phyloP scores from a whole-genome alignment of 176 grass and related monocot genomes.

The Bromus sterilis region DNA sequence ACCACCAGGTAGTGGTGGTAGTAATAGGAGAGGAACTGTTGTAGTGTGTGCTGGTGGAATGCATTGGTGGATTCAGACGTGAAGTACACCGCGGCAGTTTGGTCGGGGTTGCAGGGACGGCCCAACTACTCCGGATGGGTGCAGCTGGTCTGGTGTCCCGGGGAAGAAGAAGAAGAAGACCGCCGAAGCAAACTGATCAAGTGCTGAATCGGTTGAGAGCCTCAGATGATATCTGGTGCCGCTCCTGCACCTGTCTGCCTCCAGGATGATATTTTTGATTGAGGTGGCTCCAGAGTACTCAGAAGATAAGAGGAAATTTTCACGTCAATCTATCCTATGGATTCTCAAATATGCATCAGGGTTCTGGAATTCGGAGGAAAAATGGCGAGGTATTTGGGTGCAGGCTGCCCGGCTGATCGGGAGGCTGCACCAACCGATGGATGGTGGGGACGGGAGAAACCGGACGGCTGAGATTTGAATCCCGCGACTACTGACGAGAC shows the following conservation, averaged over 20 bases:
- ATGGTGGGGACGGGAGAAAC: neutral
- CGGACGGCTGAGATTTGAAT: constrained; percentile 3
- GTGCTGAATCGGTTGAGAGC: constrained; percentile 31
- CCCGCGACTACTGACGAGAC: neutral
- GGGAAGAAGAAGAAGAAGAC: neutral
- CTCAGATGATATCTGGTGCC: neutral
- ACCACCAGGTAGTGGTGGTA: constrained; percentile 6
- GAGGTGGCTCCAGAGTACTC: too few species aligned
- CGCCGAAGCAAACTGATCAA: neutral
- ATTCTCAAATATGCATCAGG: neutral
- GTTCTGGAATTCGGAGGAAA: neutral
- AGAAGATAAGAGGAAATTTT: too few species aligned
- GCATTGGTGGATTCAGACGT: constrained; percentile 29
- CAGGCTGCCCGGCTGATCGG: neutral
- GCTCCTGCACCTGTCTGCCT: neutral
- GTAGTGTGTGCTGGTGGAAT: constrained; percentile 26
- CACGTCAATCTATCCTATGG: too few species aligned
- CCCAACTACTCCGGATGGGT: constrained; percentile 30
- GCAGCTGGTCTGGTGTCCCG: constrained; percentile 19
- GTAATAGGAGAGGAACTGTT: neutral
- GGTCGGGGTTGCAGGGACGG: constrained; percentile 29
- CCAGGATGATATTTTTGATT: neutral
- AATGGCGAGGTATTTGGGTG: neutral
- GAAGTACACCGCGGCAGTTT: constrained; percentile 35
- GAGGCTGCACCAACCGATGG: constrained; percentile 20